These are phyloP conservation scores for Nidularia pulvinata DNA, from an alignment of 768 basidiomycete species.

Conservation along the genomic window DNA sequence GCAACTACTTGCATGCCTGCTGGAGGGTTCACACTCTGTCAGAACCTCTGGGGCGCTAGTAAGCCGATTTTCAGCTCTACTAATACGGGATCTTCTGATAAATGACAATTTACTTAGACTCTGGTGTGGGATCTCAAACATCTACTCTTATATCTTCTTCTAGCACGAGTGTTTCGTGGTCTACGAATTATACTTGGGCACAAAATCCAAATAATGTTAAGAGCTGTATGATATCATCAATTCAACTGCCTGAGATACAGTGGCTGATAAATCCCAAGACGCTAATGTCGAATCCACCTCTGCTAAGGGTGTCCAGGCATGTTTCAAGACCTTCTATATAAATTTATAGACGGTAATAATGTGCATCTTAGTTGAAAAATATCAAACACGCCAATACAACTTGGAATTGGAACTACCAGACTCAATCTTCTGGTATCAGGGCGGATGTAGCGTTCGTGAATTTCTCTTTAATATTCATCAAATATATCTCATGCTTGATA, in stretches of 20 bases:
- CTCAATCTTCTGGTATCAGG: conserved; percentile 40
- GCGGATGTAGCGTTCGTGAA: conserved; percentile 50
- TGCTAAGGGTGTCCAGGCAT: conserved; percentile 47
- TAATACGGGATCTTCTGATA: neutral
- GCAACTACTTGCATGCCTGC: conserved; percentile 41
- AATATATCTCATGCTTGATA: neutral
- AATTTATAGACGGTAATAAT: neutral
- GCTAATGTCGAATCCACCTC: conserved; percentile 46
- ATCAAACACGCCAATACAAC: conserved; percentile 44
- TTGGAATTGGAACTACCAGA: conserved; percentile 51
- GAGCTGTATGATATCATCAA: conserved; percentile 38
- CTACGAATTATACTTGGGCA: conserved; percentile 52
- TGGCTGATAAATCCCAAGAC: conserved; percentile 22
- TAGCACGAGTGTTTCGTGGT: conserved; percentile 46
- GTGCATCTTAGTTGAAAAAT: conserved; percentile 27
- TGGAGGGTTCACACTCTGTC: conserved; percentile 50
- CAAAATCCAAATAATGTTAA: conserved; percentile 51
- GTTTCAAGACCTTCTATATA: neutral
- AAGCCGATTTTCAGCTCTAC: conserved; percentile 6
- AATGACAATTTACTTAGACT: conserved; percentile 14
- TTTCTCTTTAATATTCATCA: neutral
- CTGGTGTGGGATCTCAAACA: conserved; percentile 46
- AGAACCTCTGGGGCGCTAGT: conserved; percentile 57
- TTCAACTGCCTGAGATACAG: neutral
- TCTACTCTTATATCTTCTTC: conserved; percentile 41